These are phyloP conservation scores for Pisolithus sp. DNA, from an alignment of 768 basidiomycete genomes.

Conservation along the genomic window DNA sequence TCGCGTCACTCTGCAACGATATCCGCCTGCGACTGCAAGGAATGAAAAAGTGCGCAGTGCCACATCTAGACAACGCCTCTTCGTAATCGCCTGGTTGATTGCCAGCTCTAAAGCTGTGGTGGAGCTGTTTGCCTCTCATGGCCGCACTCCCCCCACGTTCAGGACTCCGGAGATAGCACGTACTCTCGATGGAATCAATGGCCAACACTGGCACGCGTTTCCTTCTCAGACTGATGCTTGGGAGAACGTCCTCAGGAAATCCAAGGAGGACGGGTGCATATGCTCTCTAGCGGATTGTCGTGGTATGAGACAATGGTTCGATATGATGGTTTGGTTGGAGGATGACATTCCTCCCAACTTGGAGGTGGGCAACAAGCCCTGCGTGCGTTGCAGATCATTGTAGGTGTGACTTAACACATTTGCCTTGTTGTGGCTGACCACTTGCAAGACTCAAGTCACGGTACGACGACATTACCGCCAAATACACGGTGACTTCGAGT, in stretches of 20 bases:
- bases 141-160: not conserved
- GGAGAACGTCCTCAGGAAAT: not conserved
- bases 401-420: not conserved
- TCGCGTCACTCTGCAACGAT: not conserved
- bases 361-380: not conserved
- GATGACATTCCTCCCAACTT: not conserved
- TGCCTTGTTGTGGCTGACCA: not conserved
- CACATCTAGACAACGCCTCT: not conserved
- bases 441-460: not conserved
- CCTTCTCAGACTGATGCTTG: not conserved
- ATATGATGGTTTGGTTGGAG: not conserved
- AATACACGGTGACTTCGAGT: too few species aligned
- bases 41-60: not conserved
- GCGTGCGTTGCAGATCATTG: not conserved
- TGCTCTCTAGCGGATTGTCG: not conserved
- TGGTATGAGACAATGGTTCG: not conserved
- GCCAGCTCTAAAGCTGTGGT: not conserved
- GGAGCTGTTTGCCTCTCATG: not conserved
- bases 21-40: not conserved
- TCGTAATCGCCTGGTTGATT: not conserved
- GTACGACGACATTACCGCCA: too few species aligned
- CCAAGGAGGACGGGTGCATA: not conserved
- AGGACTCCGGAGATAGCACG: not conserved
- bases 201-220: not conserved
- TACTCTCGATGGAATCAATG: not conserved